phyloP scores from a whole-genome alignment of 345 rosid genomes.

The Balakata baccata region DNA sequence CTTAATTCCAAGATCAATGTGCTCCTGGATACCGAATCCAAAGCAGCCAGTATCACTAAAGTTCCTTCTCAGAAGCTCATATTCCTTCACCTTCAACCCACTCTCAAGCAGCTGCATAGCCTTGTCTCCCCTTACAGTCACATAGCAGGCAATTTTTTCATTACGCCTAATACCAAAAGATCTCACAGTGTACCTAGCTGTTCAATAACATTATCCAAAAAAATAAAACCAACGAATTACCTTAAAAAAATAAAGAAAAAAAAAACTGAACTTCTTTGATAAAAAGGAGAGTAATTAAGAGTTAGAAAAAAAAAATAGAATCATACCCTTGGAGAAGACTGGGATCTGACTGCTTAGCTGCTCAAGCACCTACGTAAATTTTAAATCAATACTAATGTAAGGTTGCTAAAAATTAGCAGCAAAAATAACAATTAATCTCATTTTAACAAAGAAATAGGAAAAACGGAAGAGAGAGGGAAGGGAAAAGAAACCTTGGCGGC shows the following conservation, averaged over 20 bases:
- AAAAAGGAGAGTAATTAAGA: not conserved
- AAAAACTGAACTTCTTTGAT: no score
- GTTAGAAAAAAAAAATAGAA: not conserved
- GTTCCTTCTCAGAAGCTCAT: constrained; percentile 84
- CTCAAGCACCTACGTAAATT: constrained; percentile 56
- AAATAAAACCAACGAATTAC: not conserved
- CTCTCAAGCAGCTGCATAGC: constrained; percentile 98
- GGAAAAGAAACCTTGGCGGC: constrained; percentile 62
- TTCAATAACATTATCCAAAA: not conserved
- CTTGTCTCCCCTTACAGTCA: constrained; percentile 94
- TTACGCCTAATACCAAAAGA: constrained; percentile 96
- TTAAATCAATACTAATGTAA: not conserved
- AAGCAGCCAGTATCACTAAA: constrained; percentile 98
- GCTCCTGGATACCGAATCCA: constrained; percentile 96
- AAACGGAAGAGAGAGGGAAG: not conserved
- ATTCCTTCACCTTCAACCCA: constrained; percentile 94
- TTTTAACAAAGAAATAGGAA: not conserved
- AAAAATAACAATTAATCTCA: not conserved
- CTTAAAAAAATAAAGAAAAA: no score
- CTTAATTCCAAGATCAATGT: constrained; percentile 98
- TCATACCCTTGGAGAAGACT: constrained; percentile 75
- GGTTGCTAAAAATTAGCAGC: not conserved
- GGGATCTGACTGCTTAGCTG: constrained; percentile 84
- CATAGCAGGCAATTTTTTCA: constrained; percentile 95
- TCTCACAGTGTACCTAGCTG: constrained; percentile 97